Evolutionary conservation across 106 monocot species (phyloP).

Genomic region (Agapanthus africanus): DNA sequence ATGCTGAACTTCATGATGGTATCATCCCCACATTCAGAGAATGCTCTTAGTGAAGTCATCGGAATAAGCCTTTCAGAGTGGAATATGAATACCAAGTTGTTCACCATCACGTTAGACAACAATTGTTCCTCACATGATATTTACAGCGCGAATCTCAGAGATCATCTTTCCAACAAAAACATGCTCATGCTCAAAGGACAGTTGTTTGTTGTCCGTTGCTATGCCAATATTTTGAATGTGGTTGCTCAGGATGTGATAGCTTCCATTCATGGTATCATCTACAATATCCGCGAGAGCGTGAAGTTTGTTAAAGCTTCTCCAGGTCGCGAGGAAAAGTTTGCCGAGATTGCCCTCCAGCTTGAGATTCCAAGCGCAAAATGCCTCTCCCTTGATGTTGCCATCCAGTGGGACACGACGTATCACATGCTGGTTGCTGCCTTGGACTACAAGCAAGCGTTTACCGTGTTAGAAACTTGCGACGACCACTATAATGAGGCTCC

Average conservation of each 20-base stretch:
- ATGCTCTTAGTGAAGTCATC: constrained; percentile 82
- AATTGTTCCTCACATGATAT: constrained; percentile 85
- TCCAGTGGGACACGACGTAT: constrained; percentile 88
- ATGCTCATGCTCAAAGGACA: constrained; percentile 71
- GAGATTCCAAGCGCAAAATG: constrained; percentile 47
- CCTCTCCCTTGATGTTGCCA: constrained; percentile 61
- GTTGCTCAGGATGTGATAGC: constrained; percentile 82
- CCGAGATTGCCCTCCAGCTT: constrained; percentile 62
- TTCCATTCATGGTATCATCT: constrained; percentile 82
- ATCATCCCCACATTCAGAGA: constrained; percentile 80
- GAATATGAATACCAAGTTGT: constrained; percentile 69
- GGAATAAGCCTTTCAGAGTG: constrained; percentile 65
- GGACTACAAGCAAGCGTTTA: constrained; percentile 73
- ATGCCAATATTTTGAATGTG: constrained; percentile 68
- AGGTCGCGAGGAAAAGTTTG: constrained; percentile 63
- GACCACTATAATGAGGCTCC: constrained; percentile 87
- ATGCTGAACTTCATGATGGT: constrained; percentile 92
- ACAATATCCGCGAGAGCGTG: constrained; percentile 87
- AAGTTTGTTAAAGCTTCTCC: constrained; percentile 85
- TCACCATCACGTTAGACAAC: constrained; percentile 84
- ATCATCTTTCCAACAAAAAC: constrained; percentile 72
- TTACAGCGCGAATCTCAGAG: constrained; percentile 80
- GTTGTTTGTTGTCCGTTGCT: constrained; percentile 77
- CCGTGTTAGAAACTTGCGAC: constrained; percentile 67
- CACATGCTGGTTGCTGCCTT: constrained; percentile 75